Evolutionary conservation across 176 grass and related monocot species (phyloP).

Genomic region (Carex littledalei): DNA sequence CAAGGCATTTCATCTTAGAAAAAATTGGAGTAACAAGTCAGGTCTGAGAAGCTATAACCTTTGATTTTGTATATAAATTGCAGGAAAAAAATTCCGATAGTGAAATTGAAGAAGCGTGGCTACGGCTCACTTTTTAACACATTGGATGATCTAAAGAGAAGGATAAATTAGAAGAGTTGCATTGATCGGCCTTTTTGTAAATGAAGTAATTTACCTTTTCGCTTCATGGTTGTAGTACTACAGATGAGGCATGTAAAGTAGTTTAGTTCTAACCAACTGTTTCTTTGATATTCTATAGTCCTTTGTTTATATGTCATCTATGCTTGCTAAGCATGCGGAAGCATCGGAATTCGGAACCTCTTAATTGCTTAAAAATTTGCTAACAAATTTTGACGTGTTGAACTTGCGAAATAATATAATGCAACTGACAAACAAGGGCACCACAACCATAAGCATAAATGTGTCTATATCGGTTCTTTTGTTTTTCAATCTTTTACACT

Average conservation of each 20-base stretch:
- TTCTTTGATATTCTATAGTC: background rate
- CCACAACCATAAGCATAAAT: background rate
- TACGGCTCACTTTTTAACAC: background rate
- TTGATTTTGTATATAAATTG: background rate
- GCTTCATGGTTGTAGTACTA: background rate
- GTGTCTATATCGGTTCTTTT: too few species aligned
- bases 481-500: background rate
- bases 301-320: background rate
- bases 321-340: background rate
- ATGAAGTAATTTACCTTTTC: background rate
- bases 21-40: background rate
- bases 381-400: background rate
- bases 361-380: background rate
- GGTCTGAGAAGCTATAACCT: background rate
- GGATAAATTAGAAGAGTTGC: background rate
- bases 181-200: background rate
- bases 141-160: background rate
- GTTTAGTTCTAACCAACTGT: background rate
- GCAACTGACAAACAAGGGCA: background rate
- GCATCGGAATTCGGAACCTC: background rate
- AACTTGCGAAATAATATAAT: background rate
- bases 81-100: background rate
- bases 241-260: background rate
- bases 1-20: background rate
- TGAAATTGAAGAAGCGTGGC: slow-evolving; percentile 10